Base-by-base conservation (phyloP, 2,329 filamentous ascomycete species). In the Calonectria hongkongensis region DNA sequence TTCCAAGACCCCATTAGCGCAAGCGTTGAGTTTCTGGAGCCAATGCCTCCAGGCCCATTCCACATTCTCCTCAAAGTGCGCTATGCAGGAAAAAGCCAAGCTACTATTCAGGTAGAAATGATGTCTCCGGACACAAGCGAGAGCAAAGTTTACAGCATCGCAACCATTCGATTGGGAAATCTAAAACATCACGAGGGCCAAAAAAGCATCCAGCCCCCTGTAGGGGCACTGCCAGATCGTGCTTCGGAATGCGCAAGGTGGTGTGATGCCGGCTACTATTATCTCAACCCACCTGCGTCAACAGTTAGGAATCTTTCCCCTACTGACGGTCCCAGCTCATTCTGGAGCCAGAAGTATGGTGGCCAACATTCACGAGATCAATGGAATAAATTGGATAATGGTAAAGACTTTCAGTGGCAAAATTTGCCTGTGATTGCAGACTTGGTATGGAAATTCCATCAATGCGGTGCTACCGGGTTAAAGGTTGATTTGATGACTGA, bases 161-260 rank as follows among this genome's bases (percentile, higher is more conserved):
- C 54, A 9, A 41, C 33, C 8, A 41, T 60, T 18, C 54, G 54
- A 21, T 21, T 41, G 0, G 54, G 54, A 41, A 60, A 36, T 7
- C 54, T 41, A 13, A 8, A 60, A 16, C 54, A 60, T 5, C 33
- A 21, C 1, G 36, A 60, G 13, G 54, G 54, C 5, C 54, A 43
- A 27, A 60, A 60, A 41, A 60, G 54, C 54, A 60, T 60, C 10
- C 54, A 60, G 54, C 54, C 54, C n/a, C n/a, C 36, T 13, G 54
- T 60, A 4, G 54, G 21, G 27, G 6, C 54, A 18, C 54, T 60
- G 10, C 54, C 54, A 18, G 54, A 60, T 21, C 54, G 54, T 9
- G 13, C 13, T 21, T 41, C 33, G n/a, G 54, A 60, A 4, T 60
- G 54, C 16, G 33, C 15, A 18, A 21, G 54, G 18, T 60, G 54